Base-by-base conservation (phyloP, 192 early-diverging fungal species). In the Coemansia sp. region DNA sequence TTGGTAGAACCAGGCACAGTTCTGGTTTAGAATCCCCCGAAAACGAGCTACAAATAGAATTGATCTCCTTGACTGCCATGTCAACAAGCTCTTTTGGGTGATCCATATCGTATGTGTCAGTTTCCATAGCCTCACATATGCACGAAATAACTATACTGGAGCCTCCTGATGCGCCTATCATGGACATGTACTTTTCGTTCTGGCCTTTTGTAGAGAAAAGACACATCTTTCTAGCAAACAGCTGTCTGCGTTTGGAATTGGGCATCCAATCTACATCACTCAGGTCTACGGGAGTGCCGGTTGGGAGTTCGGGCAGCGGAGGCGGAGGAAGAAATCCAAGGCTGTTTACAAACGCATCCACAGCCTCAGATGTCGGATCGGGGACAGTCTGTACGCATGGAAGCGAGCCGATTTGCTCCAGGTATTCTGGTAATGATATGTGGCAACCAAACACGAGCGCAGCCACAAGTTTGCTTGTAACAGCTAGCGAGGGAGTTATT, bases 381-480 rank as follows among this genome's bases (percentile, higher is more conserved):
- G 50, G 23, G 15, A 68, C 39, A 13, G n/a, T 70, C 9, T 65
- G 61, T 4, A 63, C 41, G 0, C 21, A 23, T 0, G 68, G 65
- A 5, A 74, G 65, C 10, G 54, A 6, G 9, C 57, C 47, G n/a
- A 71, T 38, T 1, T 43, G 43, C 16, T 49, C 53, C 9, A 81
- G 18, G 37, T 61, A 81, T 5, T 67, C 73, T 16, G 65, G 69
- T 1, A 66, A 42, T 4, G 23, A 54, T 23, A 81, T 53, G 32
- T 26, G 48, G 39, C 69, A 61, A 21, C 64, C 54, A 18, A 69
- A 45, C 5, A 66, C 78, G 18, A 81, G 64, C 7, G 72, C 72
- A 11, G 54, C 61, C 5, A 81, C 42, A 10, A 81, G 62, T 42
- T 65, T 72, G 50, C 69, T 61, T n/a, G 72, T 81, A 18, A 71